A percentile compares a stretch with the other conserved stretches of the same genome.
Evolutionary conservation across 2,329 filamentous ascomycete species (phyloP).

Genomic region (Myriangium duriaei): DNA sequence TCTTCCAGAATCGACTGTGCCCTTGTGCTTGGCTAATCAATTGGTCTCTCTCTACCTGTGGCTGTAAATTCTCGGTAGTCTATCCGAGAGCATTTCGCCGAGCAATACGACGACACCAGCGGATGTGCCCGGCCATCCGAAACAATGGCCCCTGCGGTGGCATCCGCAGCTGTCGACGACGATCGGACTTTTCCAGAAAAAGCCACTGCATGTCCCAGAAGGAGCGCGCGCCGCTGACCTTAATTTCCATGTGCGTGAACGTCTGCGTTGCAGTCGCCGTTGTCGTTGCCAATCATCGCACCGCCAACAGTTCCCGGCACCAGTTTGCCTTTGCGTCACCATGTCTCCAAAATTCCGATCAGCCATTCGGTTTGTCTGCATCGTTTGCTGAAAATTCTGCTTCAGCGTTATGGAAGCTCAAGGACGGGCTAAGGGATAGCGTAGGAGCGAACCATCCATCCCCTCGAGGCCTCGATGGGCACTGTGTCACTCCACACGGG

Average conservation of each 20-base stretch:
- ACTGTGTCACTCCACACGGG: too few species aligned
- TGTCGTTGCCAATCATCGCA: neutral
- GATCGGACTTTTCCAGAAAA: neutral
- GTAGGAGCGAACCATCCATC: too few species aligned
- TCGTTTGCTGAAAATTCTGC: too few species aligned
- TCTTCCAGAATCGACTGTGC: neutral
- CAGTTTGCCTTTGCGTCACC: neutral
- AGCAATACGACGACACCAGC: neutral
- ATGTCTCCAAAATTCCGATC: neutral
- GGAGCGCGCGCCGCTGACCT: neutral
- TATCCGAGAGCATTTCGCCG: too few species aligned
- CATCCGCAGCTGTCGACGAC: too few species aligned
- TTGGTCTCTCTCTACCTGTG: too few species aligned
- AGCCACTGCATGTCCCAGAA: neutral
- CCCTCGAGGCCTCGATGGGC: too few species aligned
- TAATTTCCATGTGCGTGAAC: neutral
- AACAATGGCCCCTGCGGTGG: neutral
- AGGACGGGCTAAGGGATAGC: too few species aligned
- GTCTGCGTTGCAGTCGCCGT: neutral
- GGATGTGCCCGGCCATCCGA: neutral
- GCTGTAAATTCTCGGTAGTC: too few species aligned
- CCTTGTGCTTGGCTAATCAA: neutral
- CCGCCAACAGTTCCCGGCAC: neutral
- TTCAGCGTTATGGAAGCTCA: too few species aligned
- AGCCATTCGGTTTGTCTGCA: neutral